Percentiles rank a stretch among this genome's conserved stretches.
Evolutionary conservation across 352 stramenopile genomes (phyloP).

Genomic region (Pythium rishiriense): DNA sequence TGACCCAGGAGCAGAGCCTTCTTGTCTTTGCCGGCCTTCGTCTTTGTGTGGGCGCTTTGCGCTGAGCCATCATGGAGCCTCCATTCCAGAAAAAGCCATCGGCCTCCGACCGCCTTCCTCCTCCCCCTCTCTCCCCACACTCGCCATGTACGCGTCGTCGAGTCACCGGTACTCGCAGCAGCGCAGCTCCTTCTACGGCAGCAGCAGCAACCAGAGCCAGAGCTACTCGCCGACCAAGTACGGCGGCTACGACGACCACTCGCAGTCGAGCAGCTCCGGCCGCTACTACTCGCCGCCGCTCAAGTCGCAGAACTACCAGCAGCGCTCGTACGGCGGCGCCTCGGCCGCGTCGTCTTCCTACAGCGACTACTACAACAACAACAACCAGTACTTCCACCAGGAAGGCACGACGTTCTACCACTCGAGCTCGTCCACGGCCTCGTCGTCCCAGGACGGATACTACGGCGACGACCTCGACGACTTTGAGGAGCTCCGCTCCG

Average conservation of each 20-base stretch:
- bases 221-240: conserved; percentile 32
- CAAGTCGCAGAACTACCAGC: conserved; percentile 25
- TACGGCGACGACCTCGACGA: conserved; percentile 77
- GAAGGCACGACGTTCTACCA: conserved; percentile 42
- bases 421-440: conserved; percentile 73
- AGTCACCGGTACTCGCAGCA: conserved; percentile 22
- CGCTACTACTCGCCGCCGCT: conserved; percentile 29
- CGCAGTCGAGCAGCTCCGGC: not conserved
- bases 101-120: not conserved
- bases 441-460: conserved; percentile 79
- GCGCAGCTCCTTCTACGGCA: conserved; percentile 16
- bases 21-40: conserved; percentile 4
- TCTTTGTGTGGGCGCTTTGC: conserved; percentile 2
- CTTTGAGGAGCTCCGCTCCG: conserved; percentile 53
- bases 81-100: conserved; percentile 33
- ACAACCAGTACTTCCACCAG: conserved; percentile 50
- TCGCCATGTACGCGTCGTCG: conserved; percentile 24
- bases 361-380: conserved; percentile 47
- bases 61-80: not conserved
- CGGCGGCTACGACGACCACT: conserved; percentile 21
- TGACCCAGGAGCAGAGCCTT: conserved; percentile 1
- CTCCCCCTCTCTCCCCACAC: not conserved
- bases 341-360: conserved; percentile 9
- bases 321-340: conserved; percentile 4
- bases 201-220: conserved; percentile 26